Base-by-base conservation (phyloP, 2,329 filamentous ascomycete genomes). In the Raffaelea ambrosiae region DNA sequence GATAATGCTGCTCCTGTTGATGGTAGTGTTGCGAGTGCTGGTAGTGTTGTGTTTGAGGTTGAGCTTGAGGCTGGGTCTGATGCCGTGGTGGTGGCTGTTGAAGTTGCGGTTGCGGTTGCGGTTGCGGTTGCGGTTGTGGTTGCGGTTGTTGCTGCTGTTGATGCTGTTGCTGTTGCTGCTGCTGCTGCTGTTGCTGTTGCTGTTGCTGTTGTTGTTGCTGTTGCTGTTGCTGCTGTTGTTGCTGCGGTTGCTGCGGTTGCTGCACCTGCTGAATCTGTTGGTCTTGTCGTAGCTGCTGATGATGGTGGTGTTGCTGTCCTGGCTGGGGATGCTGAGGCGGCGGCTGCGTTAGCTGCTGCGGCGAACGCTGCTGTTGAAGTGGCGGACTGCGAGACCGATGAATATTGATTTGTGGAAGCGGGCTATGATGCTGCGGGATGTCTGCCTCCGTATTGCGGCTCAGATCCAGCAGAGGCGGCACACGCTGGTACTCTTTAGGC, bases 401-500 rank as follows among this genome's bases (percentile, higher is more conserved):
- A 19, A 79, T 69, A 51, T 73, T 78, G 57, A 83, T 74, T 49
- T 81, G 77, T 4, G 78, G 76, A 23, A 81, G 61, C 11, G 68
- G 66, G 43, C 68, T 66, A 11, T 68, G 61, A n/a, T 74, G 70
- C 46, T 76, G 75, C 51, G 69, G 66, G 16, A 72, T 70, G 41
- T 81, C 77, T 8, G 72, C 69, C 50, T 82, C 77, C 1, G 48
- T 20, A 31, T 69, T 74, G 40, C 79, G 67, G 43, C 68, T 73
- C 23, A 76, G 65, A 45, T 83, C 80, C 59, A 81, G 77, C 47
- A 83, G 63, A 36, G 79, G 76, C 43, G 79, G 77, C 50, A 80
- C 71, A 31, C 79, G 75, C 56, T 77, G 54, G 54, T 81, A 83
- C 19, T 73, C 70, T 58, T 79, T 79, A 52, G 72, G 66, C 50